Percentiles rank a stretch among this genome's conserved stretches.
Evolutionary conservation across 352 stramenopile species (phyloP).

Genomic region (Globisporangium ultimum): DNA sequence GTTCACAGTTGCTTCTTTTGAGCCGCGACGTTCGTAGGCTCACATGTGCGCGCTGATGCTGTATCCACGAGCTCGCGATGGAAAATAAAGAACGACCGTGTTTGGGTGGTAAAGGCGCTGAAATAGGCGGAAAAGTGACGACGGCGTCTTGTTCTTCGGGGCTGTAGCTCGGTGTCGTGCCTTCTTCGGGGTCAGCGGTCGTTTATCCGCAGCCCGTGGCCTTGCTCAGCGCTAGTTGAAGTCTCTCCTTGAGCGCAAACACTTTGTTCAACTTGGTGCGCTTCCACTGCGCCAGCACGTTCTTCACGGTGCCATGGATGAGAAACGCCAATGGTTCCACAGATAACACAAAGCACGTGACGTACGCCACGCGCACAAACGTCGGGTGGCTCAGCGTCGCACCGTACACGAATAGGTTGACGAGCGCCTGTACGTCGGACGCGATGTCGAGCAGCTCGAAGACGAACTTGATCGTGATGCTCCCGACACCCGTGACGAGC

Average conservation of each 20-base stretch:
- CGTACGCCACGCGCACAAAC: constrained; percentile 18
- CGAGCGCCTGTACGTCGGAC: constrained; percentile 15
- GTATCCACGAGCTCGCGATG: not conserved
- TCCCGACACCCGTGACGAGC: constrained; percentile 15
- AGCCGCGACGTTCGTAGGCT: not conserved
- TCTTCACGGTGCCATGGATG: constrained; percentile 16
- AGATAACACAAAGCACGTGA: constrained; percentile 16
- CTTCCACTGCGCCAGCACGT: constrained; percentile 14
- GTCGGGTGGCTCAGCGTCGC: constrained; percentile 11
- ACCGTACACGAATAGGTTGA: constrained; percentile 22
- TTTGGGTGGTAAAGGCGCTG: too few relatives aligned
- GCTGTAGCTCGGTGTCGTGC: not conserved
- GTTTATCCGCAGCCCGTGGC: not conserved
- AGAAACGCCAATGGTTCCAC: constrained; percentile 7
- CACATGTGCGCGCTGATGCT: not conserved
- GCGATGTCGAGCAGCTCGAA: constrained; percentile 22
- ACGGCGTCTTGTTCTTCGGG: not conserved
- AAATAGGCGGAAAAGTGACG: too few relatives aligned
- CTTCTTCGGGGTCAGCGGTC: not conserved
- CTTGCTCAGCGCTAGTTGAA: not conserved
- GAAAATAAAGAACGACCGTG: not conserved
- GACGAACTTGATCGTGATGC: constrained; percentile 10
- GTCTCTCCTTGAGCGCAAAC: not conserved
- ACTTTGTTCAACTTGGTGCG: constrained; percentile 9
- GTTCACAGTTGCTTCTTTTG: not conserved